Base-by-base conservation (phyloP, 495 filamentous ascomycete species). In the Hypoxylon perforatum region DNA sequence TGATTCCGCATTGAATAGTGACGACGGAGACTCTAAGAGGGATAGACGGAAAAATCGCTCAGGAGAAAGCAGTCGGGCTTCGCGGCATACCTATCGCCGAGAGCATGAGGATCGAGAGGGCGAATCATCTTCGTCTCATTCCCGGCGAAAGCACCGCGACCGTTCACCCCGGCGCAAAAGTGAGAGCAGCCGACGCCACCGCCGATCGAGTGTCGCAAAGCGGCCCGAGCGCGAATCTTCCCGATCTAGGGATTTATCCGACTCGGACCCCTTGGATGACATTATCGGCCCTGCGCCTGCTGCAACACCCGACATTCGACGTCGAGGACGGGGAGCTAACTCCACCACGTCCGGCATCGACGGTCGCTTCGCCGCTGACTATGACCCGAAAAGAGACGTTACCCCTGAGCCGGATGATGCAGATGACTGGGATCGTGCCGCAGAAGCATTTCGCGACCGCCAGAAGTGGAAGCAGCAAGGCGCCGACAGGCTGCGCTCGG, bases 401-500 rank as follows among this genome's bases (percentile, higher is more conserved):
- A 83, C 86, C n/a, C 77, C 83, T 0, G 85, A 88, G 17, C 78
- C 79, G 23, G 79, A 78, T 47, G 64, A 69, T 4, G 76, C 79
- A 22, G 89, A 90, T 56, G 90, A 93, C 65, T 97, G 94, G 93
- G 92, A 93, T 42, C 84, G 91, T 60, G 89, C 92, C 11, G 78
- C 94, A 1, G 93, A 97, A 77, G 88, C 88, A 15, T 81, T 90
- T 21, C 86, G 91, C n/a, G 94, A 96, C 69, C 86, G 92, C 1
- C 85, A 91, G 67, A 88, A 86, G 45, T 97, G 91, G 92, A 92
- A 89, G 65, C 82, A 88, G 48, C 84, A 88, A 61, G 91, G 92
- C 15, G 92, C 92, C 0, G 90, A 94, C 30, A 78, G 93, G 61
- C 77, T 97, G 28, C 88, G 88, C 21, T 86, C 83, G 9, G 93